These are phyloP conservation scores for Pseudonitzschia delicatissima DNA, from an alignment of 108 stramenopile genomes.

Conservation along the genomic window DNA sequence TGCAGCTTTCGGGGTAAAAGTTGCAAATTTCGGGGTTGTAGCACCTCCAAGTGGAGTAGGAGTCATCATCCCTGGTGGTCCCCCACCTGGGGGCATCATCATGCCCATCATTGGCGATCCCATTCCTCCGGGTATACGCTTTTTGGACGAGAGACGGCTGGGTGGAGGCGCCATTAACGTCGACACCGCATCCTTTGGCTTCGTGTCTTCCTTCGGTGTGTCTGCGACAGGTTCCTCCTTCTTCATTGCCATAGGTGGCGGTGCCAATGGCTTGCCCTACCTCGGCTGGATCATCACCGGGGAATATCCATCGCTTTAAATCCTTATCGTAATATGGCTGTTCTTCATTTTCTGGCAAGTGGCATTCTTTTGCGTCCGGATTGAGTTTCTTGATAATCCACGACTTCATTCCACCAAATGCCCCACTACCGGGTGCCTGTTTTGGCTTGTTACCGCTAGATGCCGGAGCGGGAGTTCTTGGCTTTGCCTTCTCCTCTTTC, in stretches of 20 bases:
- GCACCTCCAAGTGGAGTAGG: neutral
- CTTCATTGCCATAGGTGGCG: conserved; percentile 62
- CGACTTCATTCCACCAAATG: conserved; percentile 14
- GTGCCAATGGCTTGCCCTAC: conserved; percentile 68
- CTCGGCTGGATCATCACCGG: conserved; percentile 76
- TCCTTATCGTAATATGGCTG: conserved; percentile 77
- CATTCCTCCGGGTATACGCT: neutral
- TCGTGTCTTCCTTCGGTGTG: conserved; percentile 20
- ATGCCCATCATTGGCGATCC: conserved; percentile 1
- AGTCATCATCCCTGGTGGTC: conserved; percentile 17
- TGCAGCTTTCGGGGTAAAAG: conserved; percentile 34
- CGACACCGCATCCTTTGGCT: conserved; percentile 75
- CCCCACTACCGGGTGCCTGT: conserved; percentile 1
- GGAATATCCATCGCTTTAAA: conserved; percentile 71
- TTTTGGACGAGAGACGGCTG: conserved; percentile 24
- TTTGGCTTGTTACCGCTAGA: conserved; percentile 18
- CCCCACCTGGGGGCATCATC: conserved; percentile 1
- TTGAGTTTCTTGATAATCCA: conserved; percentile 67
- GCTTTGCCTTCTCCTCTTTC: neutral
- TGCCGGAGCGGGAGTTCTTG: conserved; percentile 19
- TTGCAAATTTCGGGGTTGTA: conserved; percentile 5
- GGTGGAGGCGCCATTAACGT: conserved; percentile 88
- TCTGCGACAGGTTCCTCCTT: conserved; percentile 15
- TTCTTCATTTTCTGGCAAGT: conserved; percentile 59
- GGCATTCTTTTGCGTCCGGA: conserved; percentile 71